Conservation (phyloP, 1,284 basidiomycete species). For the Tranzscheliella williamsii region DNA sequence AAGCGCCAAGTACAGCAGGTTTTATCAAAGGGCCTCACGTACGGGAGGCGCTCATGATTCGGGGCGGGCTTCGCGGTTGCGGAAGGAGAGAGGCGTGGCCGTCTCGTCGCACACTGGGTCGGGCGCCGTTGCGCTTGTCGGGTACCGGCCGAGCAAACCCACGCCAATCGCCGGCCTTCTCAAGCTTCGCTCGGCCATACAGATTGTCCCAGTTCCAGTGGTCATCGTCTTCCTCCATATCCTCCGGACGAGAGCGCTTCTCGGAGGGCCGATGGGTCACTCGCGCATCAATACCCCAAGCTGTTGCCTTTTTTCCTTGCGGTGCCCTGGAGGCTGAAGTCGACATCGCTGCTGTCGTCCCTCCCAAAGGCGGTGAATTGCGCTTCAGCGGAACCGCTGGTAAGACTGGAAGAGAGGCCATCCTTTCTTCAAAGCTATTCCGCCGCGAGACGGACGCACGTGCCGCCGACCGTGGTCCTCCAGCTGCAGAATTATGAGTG, state of each 20-base stretch:
- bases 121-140: conserved; percentile 7
- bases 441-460: conserved; percentile 18
- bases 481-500: conserved; percentile 4
- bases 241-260: conserved; percentile 30
- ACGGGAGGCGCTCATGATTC: background rate
- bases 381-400: conserved; percentile 44
- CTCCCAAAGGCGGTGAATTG: conserved; percentile 7
- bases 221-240: conserved; percentile 38
- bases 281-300: conserved; percentile 38
- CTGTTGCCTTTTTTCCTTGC: conserved; percentile 20
- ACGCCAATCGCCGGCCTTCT: conserved; percentile 39
- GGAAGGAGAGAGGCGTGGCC: background rate
- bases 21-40: too few relatives aligned
- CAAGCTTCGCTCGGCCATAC: conserved; percentile 35
- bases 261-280: conserved; percentile 10
- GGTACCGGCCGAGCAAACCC: conserved; percentile 31
- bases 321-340: conserved; percentile 4
- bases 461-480: conserved; percentile 5
- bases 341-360: background rate
- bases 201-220: conserved; percentile 42
- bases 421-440: conserved; percentile 46
- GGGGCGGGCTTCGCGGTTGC: background rate
- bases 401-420: conserved; percentile 41
- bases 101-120: conserved; percentile 7
- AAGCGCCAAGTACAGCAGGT: too few relatives aligned